phyloP scores from a whole-genome alignment of 148 eudicot genomes.

The Silene conica region DNA sequence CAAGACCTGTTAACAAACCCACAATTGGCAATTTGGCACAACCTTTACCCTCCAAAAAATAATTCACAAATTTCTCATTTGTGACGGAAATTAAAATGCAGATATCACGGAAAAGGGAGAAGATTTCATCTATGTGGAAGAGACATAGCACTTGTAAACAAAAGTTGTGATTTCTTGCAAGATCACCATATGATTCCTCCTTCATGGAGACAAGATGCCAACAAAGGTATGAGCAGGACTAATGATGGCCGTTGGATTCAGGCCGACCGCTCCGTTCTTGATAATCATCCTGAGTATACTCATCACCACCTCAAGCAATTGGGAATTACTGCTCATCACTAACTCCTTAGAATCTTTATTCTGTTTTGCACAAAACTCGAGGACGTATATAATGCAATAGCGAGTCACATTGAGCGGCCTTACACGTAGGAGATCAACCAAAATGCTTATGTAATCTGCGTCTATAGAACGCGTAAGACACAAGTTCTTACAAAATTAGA shows the following conservation, averaged over 20 bases:
- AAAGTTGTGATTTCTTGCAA: slow-evolving; percentile 53
- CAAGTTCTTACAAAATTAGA: background rate
- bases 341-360: background rate
- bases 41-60: too few relatives aligned
- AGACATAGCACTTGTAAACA: slow-evolving; percentile 59
- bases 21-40: too few relatives aligned
- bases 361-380: background rate
- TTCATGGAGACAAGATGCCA: slow-evolving; percentile 52
- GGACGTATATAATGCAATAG: background rate
- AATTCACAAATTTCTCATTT: too few relatives aligned
- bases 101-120: slow-evolving; percentile 55
- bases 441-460: too few relatives aligned
- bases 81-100: slow-evolving; percentile 22
- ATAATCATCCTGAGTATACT: slow-evolving; percentile 44
- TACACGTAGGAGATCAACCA: too few relatives aligned
- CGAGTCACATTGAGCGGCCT: too few relatives aligned
- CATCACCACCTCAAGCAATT: slow-evolving; percentile 40
- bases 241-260: slow-evolving; percentile 57
- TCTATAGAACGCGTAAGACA: background rate
- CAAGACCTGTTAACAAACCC: too few relatives aligned
- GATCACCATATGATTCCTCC: slow-evolving; percentile 56
- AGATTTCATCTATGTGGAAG: slow-evolving; percentile 36
- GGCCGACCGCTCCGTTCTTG: slow-evolving; percentile 39
- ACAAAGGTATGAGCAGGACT: slow-evolving; percentile 49
- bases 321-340: slow-evolving; percentile 18